phyloP scores from a whole-genome alignment of 768 basidiomycete species.

The Guyanaporus albipodus region DNA sequence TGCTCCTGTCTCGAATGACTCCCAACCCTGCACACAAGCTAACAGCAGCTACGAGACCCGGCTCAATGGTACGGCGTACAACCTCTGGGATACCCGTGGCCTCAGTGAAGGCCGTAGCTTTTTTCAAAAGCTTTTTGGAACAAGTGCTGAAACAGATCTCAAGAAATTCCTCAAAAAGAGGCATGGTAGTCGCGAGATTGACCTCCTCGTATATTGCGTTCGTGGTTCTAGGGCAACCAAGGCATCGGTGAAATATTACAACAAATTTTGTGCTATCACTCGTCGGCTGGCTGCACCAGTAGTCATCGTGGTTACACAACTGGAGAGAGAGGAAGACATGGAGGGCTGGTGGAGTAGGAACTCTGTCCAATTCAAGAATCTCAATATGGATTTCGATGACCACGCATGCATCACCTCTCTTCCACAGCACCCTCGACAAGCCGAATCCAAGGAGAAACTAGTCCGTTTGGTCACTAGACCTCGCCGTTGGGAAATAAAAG shows the following conservation, averaged over 20 bases:
- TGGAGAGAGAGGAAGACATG: slow-evolving; percentile 29
- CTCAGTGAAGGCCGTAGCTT: slow-evolving; percentile 29
- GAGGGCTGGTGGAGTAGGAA: slow-evolving; percentile 34
- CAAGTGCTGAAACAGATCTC: slow-evolving; percentile 14
- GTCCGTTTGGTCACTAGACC: slow-evolving; percentile 9
- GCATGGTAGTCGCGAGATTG: slow-evolving; percentile 27
- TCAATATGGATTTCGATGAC: slow-evolving; percentile 33
- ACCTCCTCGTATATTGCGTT: slow-evolving; percentile 39
- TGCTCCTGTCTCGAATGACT: slow-evolving; percentile 10
- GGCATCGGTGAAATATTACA: slow-evolving; percentile 30
- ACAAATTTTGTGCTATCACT: slow-evolving; percentile 32
- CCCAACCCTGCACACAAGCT: slow-evolving; percentile 17
- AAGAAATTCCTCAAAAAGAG: slow-evolving; percentile 21
- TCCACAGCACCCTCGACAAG: neutral
- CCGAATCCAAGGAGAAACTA: slow-evolving; percentile 16
- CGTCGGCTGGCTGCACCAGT: slow-evolving; percentile 36
- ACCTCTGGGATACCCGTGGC: slow-evolving; percentile 37
- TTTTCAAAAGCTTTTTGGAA: slow-evolving; percentile 5
- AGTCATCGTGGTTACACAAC: slow-evolving; percentile 34
- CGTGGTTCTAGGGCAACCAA: slow-evolving; percentile 33
- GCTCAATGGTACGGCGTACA: slow-evolving; percentile 1
- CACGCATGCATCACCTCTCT: slow-evolving; percentile 38
- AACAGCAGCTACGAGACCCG: slow-evolving; percentile 2
- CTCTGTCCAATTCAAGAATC: slow-evolving; percentile 16
- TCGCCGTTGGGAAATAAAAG: slow-evolving; percentile 7